Conservation (phyloP, 352 stramenopile genomes). For the Peronospora destructor region DNA sequence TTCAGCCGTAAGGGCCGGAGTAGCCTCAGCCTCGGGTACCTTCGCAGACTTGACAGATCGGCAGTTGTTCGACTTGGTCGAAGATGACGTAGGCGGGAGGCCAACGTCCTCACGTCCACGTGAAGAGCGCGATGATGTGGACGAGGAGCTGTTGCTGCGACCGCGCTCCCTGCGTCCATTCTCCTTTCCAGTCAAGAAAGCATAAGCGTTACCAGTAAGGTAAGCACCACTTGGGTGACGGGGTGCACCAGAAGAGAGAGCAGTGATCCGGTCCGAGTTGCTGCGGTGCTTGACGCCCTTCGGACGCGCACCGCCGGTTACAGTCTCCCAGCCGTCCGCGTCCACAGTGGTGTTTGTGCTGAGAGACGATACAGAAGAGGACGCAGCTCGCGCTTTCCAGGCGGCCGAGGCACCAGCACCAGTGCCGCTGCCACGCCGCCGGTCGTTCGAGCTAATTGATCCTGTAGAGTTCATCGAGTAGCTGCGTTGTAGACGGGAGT, state of each 20-base stretch:
- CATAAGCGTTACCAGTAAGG: slow-evolving; percentile 37
- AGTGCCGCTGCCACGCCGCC: slow-evolving; percentile 33
- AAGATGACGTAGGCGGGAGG: slow-evolving; percentile 37
- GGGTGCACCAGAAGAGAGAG: slow-evolving; percentile 19
- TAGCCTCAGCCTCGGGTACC: slow-evolving; percentile 12
- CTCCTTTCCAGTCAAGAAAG: slow-evolving; percentile 29
- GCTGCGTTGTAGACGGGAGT: slow-evolving; percentile 47
- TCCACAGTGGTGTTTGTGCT: slow-evolving; percentile 27
- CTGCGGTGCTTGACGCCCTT: slow-evolving; percentile 64
- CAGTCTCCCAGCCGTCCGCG: slow-evolving; percentile 71
- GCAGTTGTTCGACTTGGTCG: slow-evolving; percentile 17
- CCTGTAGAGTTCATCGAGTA: slow-evolving; percentile 48
- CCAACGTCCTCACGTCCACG: slow-evolving; percentile 19
- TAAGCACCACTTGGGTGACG: slow-evolving; percentile 32
- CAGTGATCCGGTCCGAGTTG: slow-evolving; percentile 45
- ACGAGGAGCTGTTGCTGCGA: slow-evolving; percentile 52
- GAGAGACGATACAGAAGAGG: slow-evolving; percentile 6
- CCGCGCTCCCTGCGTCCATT: slow-evolving; percentile 38
- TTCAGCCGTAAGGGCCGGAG: slow-evolving; percentile 35
- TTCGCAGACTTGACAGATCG: slow-evolving; percentile 17
- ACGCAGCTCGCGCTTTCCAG: slow-evolving; percentile 50
- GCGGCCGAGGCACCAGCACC: slow-evolving; percentile 43
- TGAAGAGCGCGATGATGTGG: slow-evolving; percentile 22
- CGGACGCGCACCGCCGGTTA: slow-evolving; percentile 36
- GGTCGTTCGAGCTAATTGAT: slow-evolving; percentile 29